Evolutionary conservation across 2,329 filamentous ascomycete species (phyloP).

Genomic region (Xylaria sp.): DNA sequence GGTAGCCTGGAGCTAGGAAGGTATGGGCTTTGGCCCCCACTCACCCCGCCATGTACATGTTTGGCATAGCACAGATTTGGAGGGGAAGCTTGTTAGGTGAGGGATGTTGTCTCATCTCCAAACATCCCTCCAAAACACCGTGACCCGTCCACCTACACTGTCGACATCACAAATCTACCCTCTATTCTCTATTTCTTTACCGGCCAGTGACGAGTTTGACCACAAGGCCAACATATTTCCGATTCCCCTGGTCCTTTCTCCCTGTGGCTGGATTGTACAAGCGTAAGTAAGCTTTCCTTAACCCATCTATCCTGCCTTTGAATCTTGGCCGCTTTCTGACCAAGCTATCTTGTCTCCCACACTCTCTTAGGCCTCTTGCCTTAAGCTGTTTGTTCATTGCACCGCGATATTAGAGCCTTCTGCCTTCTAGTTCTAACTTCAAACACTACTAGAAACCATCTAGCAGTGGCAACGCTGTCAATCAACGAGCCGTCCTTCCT

Average conservation of each 20-base stretch:
- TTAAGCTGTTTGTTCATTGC: background rate
- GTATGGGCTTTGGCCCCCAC: background rate
- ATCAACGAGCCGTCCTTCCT: background rate
- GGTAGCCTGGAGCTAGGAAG: too few relatives aligned
- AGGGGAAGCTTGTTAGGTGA: constrained; percentile 7
- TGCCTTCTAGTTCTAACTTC: background rate
- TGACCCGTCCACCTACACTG: background rate
- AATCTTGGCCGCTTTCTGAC: background rate
- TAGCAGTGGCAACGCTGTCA: background rate
- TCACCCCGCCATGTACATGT: background rate
- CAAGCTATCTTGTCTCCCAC: background rate
- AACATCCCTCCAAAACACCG: background rate
- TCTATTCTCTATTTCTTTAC: background rate
- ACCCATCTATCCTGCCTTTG: background rate
- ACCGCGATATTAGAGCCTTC: background rate
- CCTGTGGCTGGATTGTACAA: background rate
- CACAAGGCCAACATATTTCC: background rate
- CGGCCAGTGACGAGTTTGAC: background rate
- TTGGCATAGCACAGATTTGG: background rate
- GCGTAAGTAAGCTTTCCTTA: background rate
- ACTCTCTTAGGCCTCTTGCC: background rate
- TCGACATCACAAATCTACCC: background rate
- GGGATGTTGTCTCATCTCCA: constrained; percentile 1
- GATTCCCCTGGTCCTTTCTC: background rate
- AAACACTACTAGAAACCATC: background rate